A percentile compares a stretch with the other conserved stretches of the same genome.
Evolutionary conservation across 352 stramenopile species (phyloP).

Genomic region (Globisporangium canariense): DNA sequence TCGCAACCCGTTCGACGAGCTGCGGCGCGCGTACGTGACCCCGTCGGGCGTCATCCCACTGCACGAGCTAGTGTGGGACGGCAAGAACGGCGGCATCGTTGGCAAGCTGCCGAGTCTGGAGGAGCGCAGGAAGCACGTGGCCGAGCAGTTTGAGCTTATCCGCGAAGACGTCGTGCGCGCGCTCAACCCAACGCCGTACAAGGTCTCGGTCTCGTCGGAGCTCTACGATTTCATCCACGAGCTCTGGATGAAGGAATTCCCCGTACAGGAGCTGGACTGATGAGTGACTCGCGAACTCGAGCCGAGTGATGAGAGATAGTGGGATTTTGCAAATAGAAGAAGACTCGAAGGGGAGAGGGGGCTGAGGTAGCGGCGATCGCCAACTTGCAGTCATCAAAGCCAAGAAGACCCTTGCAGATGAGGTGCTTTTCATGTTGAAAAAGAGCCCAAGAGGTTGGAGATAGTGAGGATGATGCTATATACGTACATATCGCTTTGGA

Average conservation of each 20-base stretch:
- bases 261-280: slow-evolving; percentile 80
- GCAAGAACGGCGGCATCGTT: slow-evolving; percentile 69
- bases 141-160: slow-evolving; percentile 90
- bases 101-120: slow-evolving; percentile 65
- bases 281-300: slow-evolving; percentile 3
- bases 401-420: background rate
- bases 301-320: background rate
- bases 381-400: background rate
- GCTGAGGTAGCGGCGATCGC: no score
- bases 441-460: background rate
- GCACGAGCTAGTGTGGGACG: slow-evolving; percentile 91
- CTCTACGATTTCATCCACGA: slow-evolving; percentile 95
- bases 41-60: slow-evolving; percentile 88
- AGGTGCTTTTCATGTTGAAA: background rate
- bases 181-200: slow-evolving; percentile 96
- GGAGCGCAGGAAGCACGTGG: slow-evolving; percentile 83
- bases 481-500: slow-evolving; percentile 13
- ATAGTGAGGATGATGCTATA: slow-evolving; percentile 6
- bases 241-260: slow-evolving; percentile 93
- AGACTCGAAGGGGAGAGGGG: background rate
- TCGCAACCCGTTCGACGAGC: slow-evolving; percentile 95
- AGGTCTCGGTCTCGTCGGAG: slow-evolving; percentile 88
- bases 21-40: slow-evolving; percentile 93
- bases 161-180: slow-evolving; percentile 93
- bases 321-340: background rate